Conservation (phyloP, 78 protist species). For the Creolimax fragrantissima region DNA sequence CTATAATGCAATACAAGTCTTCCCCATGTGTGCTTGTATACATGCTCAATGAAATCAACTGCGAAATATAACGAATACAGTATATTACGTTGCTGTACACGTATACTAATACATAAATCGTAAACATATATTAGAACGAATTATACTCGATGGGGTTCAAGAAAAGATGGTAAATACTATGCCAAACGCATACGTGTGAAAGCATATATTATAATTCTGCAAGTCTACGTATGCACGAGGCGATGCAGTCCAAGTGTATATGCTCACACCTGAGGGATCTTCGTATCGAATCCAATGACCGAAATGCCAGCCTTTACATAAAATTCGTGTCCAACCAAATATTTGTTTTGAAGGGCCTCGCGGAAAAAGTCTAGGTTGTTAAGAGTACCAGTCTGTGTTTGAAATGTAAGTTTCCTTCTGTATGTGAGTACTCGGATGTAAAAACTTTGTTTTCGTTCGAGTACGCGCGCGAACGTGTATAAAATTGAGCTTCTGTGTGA, state of each 20-base stretch:
- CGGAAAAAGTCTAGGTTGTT: not conserved
- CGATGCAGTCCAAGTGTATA: no score
- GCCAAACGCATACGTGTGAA: no score
- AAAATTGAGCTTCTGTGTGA: not conserved
- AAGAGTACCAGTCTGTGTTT: not conserved
- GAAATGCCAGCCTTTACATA: not conserved
- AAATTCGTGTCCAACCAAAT: not conserved
- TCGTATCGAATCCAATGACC: not conserved
- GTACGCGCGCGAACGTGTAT: not conserved
- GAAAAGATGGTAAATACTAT: no score
- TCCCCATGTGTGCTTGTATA: no score
- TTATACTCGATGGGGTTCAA: no score
- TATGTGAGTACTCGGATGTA: not conserved
- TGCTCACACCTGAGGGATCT: not conserved
- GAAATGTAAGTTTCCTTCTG: not conserved
- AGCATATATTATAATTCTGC: no score
- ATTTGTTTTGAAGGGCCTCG: not conserved
- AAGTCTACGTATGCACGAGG: no score
- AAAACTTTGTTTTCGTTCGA: not conserved
- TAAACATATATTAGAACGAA: no score
- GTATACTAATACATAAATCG: no score
- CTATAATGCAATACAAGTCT: no score
- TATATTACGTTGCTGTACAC: not conserved
- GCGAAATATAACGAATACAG: not conserved
- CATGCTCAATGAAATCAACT: not conserved